Evolutionary conservation across 228 moss, liverwort and hornwort species (phyloP), one percentile per base, ranked within the genome.

Genomic region (Sphagnum fallax): DNA sequence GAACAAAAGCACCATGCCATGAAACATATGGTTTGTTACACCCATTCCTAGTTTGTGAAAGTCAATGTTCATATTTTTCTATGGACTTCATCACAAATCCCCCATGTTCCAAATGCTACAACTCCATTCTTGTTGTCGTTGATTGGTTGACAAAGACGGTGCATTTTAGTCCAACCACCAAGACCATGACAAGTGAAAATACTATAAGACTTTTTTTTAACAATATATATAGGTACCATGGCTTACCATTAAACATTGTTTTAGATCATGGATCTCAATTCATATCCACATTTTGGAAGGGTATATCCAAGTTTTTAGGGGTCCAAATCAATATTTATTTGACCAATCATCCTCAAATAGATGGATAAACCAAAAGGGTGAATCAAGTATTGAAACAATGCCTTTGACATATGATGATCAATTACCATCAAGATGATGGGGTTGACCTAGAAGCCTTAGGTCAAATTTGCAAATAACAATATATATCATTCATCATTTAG

Each of bases 1-100:
- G 2, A 32, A 32, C 32, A 32, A 32, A 32, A 32, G 2, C 32
- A 32, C 32, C 32, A 32, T 32, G 32, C 32, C 32, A 32, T 32
- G 0, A 32, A 2, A 32, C 67, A 50, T 10, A 67, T 5, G 68
- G 68, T 15, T 52, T 63, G 14, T 13, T 72, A 6, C 72, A 64
- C 4, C 65, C 65, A 1, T 10, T 72, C 5, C 6, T 32, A 6
- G 53, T 64, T 12, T 53, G 5, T 47, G 6, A 64, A 11, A 16
- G 13, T 6, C 64, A 50, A 16, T 65, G 64, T 63, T 4, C 52
- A 6, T 72, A 52, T 6, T 5, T 72, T 18, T 64, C 12, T 7
- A 62, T 72, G 50, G 65, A 72, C 13, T 72, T 72, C 52, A 63
- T 72, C 9, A 63, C 55, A 12, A 47, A 72, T 50, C 52, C 64